Base-by-base conservation (phyloP, 768 basidiomycete species). In the Amanita fuliginea region DNA sequence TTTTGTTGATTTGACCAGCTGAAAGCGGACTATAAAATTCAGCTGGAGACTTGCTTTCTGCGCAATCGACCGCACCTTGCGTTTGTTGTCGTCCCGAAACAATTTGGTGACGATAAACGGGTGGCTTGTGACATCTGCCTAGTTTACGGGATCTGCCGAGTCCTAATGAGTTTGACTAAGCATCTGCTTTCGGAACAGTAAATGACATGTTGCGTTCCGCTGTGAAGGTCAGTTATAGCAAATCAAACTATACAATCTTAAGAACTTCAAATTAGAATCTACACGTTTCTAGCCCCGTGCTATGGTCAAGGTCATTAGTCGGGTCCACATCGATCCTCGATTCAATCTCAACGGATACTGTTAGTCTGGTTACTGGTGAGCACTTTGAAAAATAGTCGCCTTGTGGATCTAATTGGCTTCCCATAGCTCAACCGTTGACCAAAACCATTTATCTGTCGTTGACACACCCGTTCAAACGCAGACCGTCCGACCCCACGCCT, bases 371-470 rank as follows among this genome's bases (percentile, higher is more conserved):
- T 16, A n/a, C 28, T 3, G 47, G 47, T 48, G 32, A 50, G 42
- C 5, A 34, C 14, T 9, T 11, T 13, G 14, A 32, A 44, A 30
- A 3, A 32, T 10, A 3, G 26, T 4, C 8, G 22, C 6, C 9
- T 6, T 11, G 33, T 30, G n/a, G n/a, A 19, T 42, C 43, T 59
- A 3, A 59, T 11, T 21, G 9, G 14, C 3, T 28, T 11, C 35
- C 18, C 36, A n/a, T 10, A 50, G 49, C 49, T 16, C 28, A 61
- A 21, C 68, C 73, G 24, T 48, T 71, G 16, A 48, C 59, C 6
- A 59, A 67, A 46, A 83, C 83, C 14, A 65, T 85, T 10, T 80
- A 76, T 51, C 67, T 88, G 8, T 66, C 74, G n/a, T 64, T 89
- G 53, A 78, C 81, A 3, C 71, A 74, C 43, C 73, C 84, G 13